Percentiles rank a stretch among this genome's conserved stretches.
Evolutionary conservation across 495 filamentous ascomycete genomes (phyloP).

Genomic region (Penicillium steckii): DNA sequence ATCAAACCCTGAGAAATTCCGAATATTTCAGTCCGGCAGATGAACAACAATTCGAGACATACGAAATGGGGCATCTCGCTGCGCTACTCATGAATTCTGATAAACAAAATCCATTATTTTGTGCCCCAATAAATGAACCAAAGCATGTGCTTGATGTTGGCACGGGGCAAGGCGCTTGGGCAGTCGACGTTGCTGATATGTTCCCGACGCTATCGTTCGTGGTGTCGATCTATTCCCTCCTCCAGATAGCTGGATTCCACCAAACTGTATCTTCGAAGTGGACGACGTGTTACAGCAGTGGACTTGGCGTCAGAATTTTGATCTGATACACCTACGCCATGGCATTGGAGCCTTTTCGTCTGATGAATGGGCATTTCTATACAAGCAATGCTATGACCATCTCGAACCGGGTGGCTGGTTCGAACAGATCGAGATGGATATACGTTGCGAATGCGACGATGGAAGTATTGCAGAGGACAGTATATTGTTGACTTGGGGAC

Average conservation of each 20-base stretch:
- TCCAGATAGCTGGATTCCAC: constrained; percentile 15
- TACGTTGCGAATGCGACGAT: constrained; percentile 40
- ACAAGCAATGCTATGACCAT: constrained; percentile 17
- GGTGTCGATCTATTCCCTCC: constrained; percentile 13
- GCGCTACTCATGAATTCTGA: constrained; percentile 7
- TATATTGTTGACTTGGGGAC: constrained; percentile 15
- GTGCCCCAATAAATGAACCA: constrained; percentile 1
- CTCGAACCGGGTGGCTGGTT: constrained; percentile 46
- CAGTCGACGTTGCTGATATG: constrained; percentile 11
- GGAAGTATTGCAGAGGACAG: constrained; percentile 29
- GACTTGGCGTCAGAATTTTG: constrained; percentile 20
- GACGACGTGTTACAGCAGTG: constrained; percentile 24
- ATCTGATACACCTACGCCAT: constrained; percentile 25
- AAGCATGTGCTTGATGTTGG: constrained; percentile 13
- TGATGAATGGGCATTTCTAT: constrained; percentile 17
- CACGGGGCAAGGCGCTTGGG: constrained; percentile 11
- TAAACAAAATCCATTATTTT: constrained; percentile 4
- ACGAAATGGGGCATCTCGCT: constrained; percentile 13
- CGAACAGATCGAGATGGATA: constrained; percentile 49
- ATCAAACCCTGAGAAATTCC: constrained; percentile 5
- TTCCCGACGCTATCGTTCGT: constrained; percentile 5
- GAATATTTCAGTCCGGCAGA: constrained; percentile 13
- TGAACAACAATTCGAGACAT: constrained; percentile 16
- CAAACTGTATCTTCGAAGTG: constrained; percentile 26
- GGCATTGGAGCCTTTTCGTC: constrained; percentile 7